Evolutionary conservation across 2,329 filamentous ascomycete species (phyloP), one percentile per base, ranked within the genome.

Genomic region (Tolypocladium guangdongense): DNA sequence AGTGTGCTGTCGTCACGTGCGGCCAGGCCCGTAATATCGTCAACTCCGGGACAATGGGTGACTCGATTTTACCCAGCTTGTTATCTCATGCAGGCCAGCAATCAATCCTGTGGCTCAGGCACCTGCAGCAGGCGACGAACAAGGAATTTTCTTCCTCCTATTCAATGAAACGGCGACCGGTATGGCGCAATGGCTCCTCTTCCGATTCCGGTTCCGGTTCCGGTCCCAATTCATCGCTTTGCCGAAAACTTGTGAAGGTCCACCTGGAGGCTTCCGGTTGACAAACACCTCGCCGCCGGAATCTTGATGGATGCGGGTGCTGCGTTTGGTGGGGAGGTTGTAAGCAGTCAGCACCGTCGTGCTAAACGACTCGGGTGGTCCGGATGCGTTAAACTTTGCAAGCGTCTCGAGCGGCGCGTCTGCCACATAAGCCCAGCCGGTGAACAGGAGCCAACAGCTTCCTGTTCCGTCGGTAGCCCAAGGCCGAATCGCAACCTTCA

Each of bases 311-410:
- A 30, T 27, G 41, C 24, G 24, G 41, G 22, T 24, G 22, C 24
- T 24, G 12, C 6, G 39, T 10, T 43, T 27, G 20, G 39, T 22
- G 39, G 22, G 20, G 6, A 43, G 11, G 10, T 11, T 7, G 39
- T 7, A 12, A 27, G 22, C 39, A 27, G 32, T n/a, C 4, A 35
- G 32, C 16, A 18, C 11, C 7, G 30, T 16, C 14, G 43, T 46
- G 16, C 3, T 46, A 14, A 8, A 24, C 22, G 35, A 49, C 24
- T 49, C 48, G 36, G 48, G 14, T 20, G 48, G 27, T 38, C 48
- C 48, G 48, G 48, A 49, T 49, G 48, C 48, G 48, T 49, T 38
- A 30, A n/a, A 38, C 33, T 49, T 49, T 49, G 47, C 47, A 49
- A 49, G 47, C 47, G 33, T 16, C 7, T 8, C 16, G 22, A 11